A percentile compares a stretch with the other conserved stretches of the same genome.
These are phyloP conservation scores for Pleurotus citrinopileatus DNA, from an alignment of 768 basidiomycete species.

Conservation along the genomic window DNA sequence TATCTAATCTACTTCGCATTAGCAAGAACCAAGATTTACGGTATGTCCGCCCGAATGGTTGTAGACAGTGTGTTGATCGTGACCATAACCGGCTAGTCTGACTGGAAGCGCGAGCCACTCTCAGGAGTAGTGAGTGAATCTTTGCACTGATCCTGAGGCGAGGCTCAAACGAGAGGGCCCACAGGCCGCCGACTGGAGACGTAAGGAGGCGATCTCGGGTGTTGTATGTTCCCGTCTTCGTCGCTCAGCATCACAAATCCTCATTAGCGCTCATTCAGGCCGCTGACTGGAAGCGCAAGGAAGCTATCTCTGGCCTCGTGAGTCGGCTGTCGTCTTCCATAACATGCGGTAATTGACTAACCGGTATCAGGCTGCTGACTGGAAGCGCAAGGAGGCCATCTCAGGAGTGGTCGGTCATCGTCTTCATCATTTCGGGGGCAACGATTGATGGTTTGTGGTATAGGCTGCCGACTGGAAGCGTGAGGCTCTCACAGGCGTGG, in stretches of 20 bases:
- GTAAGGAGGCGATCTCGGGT: background rate
- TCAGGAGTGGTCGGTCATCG: background rate
- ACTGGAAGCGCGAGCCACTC: conserved; percentile 3
- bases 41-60: background rate
- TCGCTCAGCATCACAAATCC: background rate
- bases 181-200: background rate
- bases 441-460: background rate
- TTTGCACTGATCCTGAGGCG: background rate
- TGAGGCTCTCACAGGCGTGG: background rate
- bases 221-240: background rate
- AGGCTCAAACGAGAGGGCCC: background rate
- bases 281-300: conserved; percentile 1
- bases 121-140: background rate
- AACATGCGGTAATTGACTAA: background rate
- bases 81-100: background rate
- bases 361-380: background rate
- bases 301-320: background rate
- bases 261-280: background rate
- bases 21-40: conserved; percentile 6
- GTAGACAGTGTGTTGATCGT: background rate
- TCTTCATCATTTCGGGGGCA: background rate
- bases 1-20: background rate
- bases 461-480: background rate
- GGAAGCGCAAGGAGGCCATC: background rate
- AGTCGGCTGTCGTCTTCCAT: background rate